Conservation (phyloP, 495 filamentous ascomycete species). For the Penicillium psychrofluorescens region DNA sequence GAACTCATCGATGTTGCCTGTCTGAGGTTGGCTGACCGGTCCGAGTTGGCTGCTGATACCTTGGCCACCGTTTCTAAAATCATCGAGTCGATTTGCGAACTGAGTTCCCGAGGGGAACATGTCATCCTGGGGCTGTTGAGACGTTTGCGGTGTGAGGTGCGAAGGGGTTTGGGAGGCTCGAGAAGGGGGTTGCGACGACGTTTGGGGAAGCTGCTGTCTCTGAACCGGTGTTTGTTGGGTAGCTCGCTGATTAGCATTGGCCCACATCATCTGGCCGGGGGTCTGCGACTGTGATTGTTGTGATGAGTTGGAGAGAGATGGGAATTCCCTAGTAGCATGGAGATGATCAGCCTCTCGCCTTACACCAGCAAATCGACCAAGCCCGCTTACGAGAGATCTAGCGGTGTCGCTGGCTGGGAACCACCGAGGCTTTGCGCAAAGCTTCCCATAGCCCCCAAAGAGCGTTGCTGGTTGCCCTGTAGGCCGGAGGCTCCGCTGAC, state of each 20-base stretch:
- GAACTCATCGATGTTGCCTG: conserved; percentile 72
- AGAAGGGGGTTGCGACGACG: conserved; percentile 39
- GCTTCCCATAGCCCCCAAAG: conserved; percentile 54
- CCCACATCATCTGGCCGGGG: conserved; percentile 59
- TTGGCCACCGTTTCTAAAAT: conserved; percentile 54
- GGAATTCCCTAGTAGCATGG: conserved; percentile 63
- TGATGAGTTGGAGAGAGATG: conserved; percentile 66
- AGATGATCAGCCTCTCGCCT: background rate
- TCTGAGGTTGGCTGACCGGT: conserved; percentile 52
- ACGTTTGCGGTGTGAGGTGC: conserved; percentile 52
- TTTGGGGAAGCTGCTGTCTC: conserved; percentile 54
- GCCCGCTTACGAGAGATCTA: conserved; percentile 74
- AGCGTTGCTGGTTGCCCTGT: conserved; percentile 52
- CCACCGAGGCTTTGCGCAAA: conserved; percentile 79
- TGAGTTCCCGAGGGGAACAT: conserved; percentile 44
- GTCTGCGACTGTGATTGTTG: conserved; percentile 56
- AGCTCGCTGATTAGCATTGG: conserved; percentile 48
- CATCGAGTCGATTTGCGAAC: conserved; percentile 48
- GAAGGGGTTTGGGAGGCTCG: conserved; percentile 43
- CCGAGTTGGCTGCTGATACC: conserved; percentile 51
- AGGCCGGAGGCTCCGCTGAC: conserved; percentile 60
- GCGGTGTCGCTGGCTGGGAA: conserved; percentile 64
- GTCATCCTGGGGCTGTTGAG: conserved; percentile 51
- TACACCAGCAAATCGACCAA: background rate
- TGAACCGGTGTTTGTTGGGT: conserved; percentile 57